phyloP scores from a whole-genome alignment of 352 stramenopile genomes.

The Globisporangium heterothallicum region DNA sequence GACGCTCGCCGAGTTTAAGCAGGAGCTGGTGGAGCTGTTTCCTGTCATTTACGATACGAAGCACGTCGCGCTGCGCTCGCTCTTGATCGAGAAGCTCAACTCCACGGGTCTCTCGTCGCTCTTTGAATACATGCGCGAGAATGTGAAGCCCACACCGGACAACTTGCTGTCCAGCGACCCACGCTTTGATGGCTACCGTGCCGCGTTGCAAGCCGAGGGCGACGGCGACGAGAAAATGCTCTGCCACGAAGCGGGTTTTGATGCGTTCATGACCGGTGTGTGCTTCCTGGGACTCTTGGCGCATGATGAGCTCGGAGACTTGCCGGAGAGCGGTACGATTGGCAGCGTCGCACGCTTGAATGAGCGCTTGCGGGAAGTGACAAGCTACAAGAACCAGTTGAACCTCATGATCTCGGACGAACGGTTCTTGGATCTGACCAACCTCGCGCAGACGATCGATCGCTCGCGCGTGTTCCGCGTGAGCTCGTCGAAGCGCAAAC shows the following conservation, averaged over 20 bases:
- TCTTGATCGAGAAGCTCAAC: slow-evolving; percentile 43
- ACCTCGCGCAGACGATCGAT: slow-evolving; percentile 58
- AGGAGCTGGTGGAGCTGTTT: slow-evolving; percentile 61
- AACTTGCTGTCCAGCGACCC: slow-evolving; percentile 48
- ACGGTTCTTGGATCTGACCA: slow-evolving; percentile 46
- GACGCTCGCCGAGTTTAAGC: slow-evolving; percentile 67
- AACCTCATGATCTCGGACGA: slow-evolving; percentile 81
- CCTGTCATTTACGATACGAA: slow-evolving; percentile 81
- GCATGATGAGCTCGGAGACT: slow-evolving; percentile 44
- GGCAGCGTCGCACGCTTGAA: slow-evolving; percentile 28
- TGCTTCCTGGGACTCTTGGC: slow-evolving; percentile 69
- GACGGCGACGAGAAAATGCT: slow-evolving; percentile 47
- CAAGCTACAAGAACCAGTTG: slow-evolving; percentile 60
- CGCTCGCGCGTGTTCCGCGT: slow-evolving; percentile 59
- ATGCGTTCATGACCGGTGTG: slow-evolving; percentile 81
- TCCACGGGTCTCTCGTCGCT: slow-evolving; percentile 58
- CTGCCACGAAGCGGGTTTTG: slow-evolving; percentile 82
- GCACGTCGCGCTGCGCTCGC: slow-evolving; percentile 51
- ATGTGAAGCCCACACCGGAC: slow-evolving; percentile 48
- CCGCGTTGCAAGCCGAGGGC: slow-evolving; percentile 43
- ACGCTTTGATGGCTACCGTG: slow-evolving; percentile 58
- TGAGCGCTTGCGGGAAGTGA: slow-evolving; percentile 37
- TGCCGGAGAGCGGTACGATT: slow-evolving; percentile 22
- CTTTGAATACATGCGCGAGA: slow-evolving; percentile 74
- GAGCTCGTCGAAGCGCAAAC: slow-evolving; percentile 53